These are phyloP conservation scores for Cinnamomum chago DNA, from an alignment of 164 flowering plant genomes.

Conservation along the genomic window DNA sequence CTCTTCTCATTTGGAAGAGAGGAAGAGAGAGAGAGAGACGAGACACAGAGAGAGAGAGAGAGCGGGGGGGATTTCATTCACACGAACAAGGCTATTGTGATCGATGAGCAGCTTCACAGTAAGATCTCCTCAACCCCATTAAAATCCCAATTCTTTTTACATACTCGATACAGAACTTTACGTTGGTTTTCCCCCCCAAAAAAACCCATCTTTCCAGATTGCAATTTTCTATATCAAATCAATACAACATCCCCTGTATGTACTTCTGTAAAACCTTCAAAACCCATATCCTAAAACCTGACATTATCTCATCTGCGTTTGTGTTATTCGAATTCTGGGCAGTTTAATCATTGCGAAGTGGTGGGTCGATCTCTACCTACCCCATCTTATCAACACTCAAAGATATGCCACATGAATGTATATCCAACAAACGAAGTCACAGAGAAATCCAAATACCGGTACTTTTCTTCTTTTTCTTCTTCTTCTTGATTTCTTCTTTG, in stretches of 20 bases:
- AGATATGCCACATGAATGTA: slow-evolving; percentile 32
- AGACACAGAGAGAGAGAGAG: not conserved
- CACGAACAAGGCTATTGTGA: not conserved
- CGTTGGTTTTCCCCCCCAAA: no score
- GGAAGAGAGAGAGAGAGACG: not conserved
- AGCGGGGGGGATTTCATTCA: no score
- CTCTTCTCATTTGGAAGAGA: not conserved
- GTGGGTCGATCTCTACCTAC: slow-evolving; percentile 33
- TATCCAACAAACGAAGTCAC: slow-evolving; percentile 35
- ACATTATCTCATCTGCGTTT: not conserved
- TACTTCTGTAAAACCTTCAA: not conserved
- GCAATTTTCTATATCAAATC: no score
- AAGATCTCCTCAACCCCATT: not conserved
- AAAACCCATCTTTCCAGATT: no score
- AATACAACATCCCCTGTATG: no score
- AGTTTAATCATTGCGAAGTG: slow-evolving; percentile 40
- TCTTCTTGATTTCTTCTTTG: not conserved
- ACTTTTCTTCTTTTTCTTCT: not conserved
- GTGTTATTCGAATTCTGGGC: slow-evolving; percentile 4
- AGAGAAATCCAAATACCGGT: slow-evolving; percentile 36
- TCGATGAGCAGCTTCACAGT: not conserved
- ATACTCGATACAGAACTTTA: no score
- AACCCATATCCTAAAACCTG: not conserved
- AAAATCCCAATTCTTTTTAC: no score
- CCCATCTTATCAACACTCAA: slow-evolving; percentile 27